phyloP scores from a whole-genome alignment of 306 rosid species.

The Acmispon strigosus region DNA sequence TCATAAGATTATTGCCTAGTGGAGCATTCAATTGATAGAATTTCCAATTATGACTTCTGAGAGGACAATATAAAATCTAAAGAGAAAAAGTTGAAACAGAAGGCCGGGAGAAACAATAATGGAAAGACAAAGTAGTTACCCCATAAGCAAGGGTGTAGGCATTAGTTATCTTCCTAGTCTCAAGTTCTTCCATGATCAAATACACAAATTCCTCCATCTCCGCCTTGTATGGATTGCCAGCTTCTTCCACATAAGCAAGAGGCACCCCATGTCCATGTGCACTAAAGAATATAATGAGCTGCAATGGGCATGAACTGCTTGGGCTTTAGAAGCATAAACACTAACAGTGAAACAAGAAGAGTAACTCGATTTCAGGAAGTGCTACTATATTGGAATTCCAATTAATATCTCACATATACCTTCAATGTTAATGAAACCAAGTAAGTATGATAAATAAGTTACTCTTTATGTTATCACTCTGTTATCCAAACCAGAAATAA shows the following conservation, averaged over 20 bases:
- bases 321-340: not conserved
- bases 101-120: too few relatives aligned
- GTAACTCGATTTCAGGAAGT: not conserved
- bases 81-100: not conserved
- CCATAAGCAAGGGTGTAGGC: constrained; percentile 73
- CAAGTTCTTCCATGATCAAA: constrained; percentile 83
- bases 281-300: constrained; percentile 78
- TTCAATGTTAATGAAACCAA: too few relatives aligned
- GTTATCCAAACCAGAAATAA: too few relatives aligned
- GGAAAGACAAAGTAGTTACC: constrained; percentile 29
- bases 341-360: not conserved
- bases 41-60: not conserved
- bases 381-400: too few relatives aligned
- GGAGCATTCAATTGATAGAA: not conserved
- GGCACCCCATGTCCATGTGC: constrained; percentile 95
- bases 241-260: constrained; percentile 89
- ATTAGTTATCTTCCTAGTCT: constrained; percentile 56
- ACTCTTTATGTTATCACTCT: too few relatives aligned
- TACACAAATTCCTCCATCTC: constrained; percentile 93
- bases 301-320: constrained; percentile 16
- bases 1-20: not conserved
- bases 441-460: too few relatives aligned
- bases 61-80: too few relatives aligned
- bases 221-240: constrained; percentile 89
- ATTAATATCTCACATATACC: too few relatives aligned